Evolutionary conservation across 2,329 filamentous ascomycete species (phyloP), one percentile per base, ranked within the genome.

Genomic region (Neoarthrinium moseri): DNA sequence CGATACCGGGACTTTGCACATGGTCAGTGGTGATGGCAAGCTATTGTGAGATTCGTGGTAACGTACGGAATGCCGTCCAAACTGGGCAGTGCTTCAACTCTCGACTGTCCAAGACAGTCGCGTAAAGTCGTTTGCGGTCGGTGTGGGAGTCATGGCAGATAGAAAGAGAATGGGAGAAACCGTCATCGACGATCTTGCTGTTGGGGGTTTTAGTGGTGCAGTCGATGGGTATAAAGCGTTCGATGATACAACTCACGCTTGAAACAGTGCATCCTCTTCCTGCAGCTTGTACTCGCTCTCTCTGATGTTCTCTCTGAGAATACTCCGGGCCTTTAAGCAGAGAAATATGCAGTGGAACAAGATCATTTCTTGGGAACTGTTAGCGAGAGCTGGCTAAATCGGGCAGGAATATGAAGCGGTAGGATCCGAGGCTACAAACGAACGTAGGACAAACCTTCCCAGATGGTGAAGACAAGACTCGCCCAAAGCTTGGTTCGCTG

Each of bases 61-160:
- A 10, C 73, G 21, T 65, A 83, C 80, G 65, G 54, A 85, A 85
- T 3, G 81, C 80, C 3, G 81, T 84, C 81, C 81, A 85, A 7
- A 85, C 71, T 1, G 81, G 81, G 53, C 78, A 81, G 41, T 68
- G 67, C 23, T 66, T 68, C 40, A 82, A 57, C 42, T 75, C 72
- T n/a, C n/a, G n/a, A 2, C 78, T 80, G n/a, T 76, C 72, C 68
- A 71, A 74, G 0, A 80, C 72, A 2, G 76, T 70, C 11, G 78
- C 77, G 38, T 83, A 79, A 1, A 85, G 72, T 11, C 81, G 74
- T 3, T 78, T 47, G 2, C 73, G 74, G 8, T 66, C 62, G 1
- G 73, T 77, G 20, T 69, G 62, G 2, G 52, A 41, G 52, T 85
- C 80, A 49, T 76, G 63, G 46, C 75, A 78, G 2, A 84, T 73